Evolutionary conservation across 2,329 filamentous ascomycete species (phyloP), one percentile per base, ranked within the genome.

Genomic region (Ophiostoma quercus): DNA sequence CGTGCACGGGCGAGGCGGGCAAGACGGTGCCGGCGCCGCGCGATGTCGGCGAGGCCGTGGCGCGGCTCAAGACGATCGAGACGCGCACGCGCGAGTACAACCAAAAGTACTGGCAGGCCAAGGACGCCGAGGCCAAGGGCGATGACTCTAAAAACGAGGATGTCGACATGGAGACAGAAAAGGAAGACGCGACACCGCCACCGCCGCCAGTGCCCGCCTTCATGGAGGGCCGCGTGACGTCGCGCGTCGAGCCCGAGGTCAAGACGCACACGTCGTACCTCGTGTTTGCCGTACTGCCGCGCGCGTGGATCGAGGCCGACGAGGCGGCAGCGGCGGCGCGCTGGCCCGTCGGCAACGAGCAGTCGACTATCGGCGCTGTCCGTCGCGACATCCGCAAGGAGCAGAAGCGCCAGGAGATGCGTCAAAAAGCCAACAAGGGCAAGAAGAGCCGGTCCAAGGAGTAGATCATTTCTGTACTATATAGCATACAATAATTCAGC

Each of bases 221-320:
- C 81, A 87, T 90, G 77, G 87, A 94, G 72, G 95, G 95, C 0
- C 86, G 87, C 37, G 76, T 98, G 57, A 85, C 92, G 39, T 92
- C 96, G 75, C 86, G 92, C 32, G 88, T 91, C 0, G 95, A 99
- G 80, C 82, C 88, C 0, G 95, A 99, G 76, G 82, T 98, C 71
- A 97, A 97, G 84, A 95, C 92, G 8, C 95, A 99, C 79, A 99
- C 95, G 0, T 95, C 91, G n/a, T 99, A 99, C 78, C 85, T 99
- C 4, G 91, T 96, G 4, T 99, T 99, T 81, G 95, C 95, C 0
- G 82, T 95, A 2, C 80, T 99, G 71, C 94, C 95, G n/a, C 84
- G 88, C 62, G 89, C 91, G 72, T 99, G 95, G 95, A 89, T 83
- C 0, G 89, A 87, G 47, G 91, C 90, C 71, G 92, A 97, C 74